Evolutionary conservation across 257 asterid genomes (phyloP).

Genomic region (Dorcoceras hygrometricum): DNA sequence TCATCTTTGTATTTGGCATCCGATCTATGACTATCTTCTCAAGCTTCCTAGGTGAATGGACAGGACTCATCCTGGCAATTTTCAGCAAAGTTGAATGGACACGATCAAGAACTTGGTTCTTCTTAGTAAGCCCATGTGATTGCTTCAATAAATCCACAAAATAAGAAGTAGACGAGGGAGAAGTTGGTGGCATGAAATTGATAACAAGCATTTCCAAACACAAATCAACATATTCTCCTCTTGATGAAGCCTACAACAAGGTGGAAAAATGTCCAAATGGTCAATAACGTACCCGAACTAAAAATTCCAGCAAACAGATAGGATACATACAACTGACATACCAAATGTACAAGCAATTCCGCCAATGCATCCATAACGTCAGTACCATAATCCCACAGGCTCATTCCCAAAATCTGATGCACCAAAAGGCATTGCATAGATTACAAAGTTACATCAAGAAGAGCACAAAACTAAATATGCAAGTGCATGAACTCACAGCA

Average conservation of each 20-base stretch:
- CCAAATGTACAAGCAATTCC: conserved; percentile 68
- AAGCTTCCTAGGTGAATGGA: conserved; percentile 65
- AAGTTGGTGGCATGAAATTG: conserved; percentile 69
- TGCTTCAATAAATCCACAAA: conserved; percentile 47
- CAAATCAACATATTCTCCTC: conserved; percentile 62
- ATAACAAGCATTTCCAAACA: conserved; percentile 81
- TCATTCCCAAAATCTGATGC: conserved; percentile 67
- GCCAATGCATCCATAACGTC: conserved; percentile 83
- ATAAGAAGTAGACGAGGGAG: conserved; percentile 30
- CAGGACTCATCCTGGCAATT: conserved; percentile 68
- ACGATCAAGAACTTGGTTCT: conserved; percentile 70
- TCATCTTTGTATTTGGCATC: conserved; percentile 51
- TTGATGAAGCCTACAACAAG: conserved; percentile 65
- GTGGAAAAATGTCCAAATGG: not conserved
- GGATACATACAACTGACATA: conserved; percentile 29
- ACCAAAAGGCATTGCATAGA: conserved; percentile 17
- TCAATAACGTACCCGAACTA: not conserved
- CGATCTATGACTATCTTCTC: conserved; percentile 55
- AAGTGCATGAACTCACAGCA: conserved; percentile 50
- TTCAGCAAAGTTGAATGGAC: conserved; percentile 66
- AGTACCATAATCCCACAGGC: conserved; percentile 77
- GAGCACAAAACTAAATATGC: not conserved
- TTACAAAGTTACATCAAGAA: conserved; percentile 10
- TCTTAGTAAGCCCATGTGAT: conserved; percentile 57
- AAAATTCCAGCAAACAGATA: conserved; percentile 21